Base-by-base conservation (phyloP, 1,139 yeast species). In the Tardiomyces digboiensis region DNA sequence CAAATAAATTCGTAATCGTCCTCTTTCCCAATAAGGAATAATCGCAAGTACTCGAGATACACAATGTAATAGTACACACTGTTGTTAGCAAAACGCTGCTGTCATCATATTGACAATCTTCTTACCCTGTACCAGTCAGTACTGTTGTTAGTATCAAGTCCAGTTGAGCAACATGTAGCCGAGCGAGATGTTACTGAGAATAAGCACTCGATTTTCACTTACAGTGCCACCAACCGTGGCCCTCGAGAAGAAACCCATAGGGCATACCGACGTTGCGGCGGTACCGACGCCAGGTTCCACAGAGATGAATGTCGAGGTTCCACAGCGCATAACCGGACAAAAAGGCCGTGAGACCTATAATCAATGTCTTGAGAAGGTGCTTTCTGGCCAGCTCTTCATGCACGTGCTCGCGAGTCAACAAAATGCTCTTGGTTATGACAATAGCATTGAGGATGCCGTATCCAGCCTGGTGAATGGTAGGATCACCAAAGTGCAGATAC, bases 191-290 rank as follows among this genome's bases (percentile, higher is more conserved):
- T n/a, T n/a, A n/a, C n/a, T n/a, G n/a, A n/a, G n/a, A n/a, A n/a
- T 26, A 13, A 13, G 33, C 14, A 16, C 5, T 26, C 12, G 26
- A 16, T 26, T 16, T 4, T 5, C 5, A 26, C 33, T 26, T 26
- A 26, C 33, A 26, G 23, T 91, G 98, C 98, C 98, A 91, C 97
- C 97, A 91, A 16, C 95, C 96, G 60, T 91, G 98, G 29, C 95
- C 84, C 61, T 91, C 98, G 36, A 91, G 70, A 10, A 91, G 53
- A 51, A 87, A 76, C 1, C 98, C 98, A 47, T 83, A 76, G 1
- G 97, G 97, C 69, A 88, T 75, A 2, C 95, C 95, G n/a, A 80
- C 57, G 2, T 64, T 54, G 51, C 95, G 75, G 61, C 97, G 76
- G 37, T 78, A 60, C 7, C 65, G 52, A 43, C 83, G 75, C 65